Conservation (phyloP, 2,329 filamentous ascomycete species). For the Fusarium incarnatum region DNA sequence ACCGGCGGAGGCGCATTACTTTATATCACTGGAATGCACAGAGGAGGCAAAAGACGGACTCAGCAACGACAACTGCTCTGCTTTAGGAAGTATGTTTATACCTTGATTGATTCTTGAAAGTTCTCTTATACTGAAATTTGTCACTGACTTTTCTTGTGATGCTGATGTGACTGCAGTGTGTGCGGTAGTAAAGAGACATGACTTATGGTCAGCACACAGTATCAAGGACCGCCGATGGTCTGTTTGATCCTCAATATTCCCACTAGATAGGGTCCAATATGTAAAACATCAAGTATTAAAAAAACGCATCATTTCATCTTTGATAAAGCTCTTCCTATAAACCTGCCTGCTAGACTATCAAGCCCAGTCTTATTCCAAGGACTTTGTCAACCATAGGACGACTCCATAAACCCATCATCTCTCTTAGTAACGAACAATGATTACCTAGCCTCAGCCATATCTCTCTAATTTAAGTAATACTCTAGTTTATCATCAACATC, state of each 20-base stretch:
- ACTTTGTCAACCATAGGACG: neutral
- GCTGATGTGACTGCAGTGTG: neutral
- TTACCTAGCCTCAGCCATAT: neutral
- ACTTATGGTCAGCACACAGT: neutral
- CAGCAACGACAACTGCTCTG: neutral
- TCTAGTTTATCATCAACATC: neutral
- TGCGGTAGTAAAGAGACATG: neutral
- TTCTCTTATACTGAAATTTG: neutral
- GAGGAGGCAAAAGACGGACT: slow-evolving; percentile 18
- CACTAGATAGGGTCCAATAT: neutral
- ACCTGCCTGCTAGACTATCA: neutral
- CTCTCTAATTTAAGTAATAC: neutral
- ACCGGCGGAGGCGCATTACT: slow-evolving; percentile 7
- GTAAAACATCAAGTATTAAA: neutral
- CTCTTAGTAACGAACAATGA: neutral
- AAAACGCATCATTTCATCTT: neutral
- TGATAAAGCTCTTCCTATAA: neutral
- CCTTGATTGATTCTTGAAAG: neutral
- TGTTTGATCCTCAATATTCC: neutral
- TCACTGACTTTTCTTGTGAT: neutral
- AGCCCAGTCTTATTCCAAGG: neutral
- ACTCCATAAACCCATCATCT: neutral
- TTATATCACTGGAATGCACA: slow-evolving; percentile 21
- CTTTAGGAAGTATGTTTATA: neutral
- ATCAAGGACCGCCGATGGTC: neutral